Percentiles rank a stretch among this genome's conserved stretches.
phyloP scores from a whole-genome alignment of 2,329 filamentous ascomycete genomes.

The Fusarium sambucinum region DNA sequence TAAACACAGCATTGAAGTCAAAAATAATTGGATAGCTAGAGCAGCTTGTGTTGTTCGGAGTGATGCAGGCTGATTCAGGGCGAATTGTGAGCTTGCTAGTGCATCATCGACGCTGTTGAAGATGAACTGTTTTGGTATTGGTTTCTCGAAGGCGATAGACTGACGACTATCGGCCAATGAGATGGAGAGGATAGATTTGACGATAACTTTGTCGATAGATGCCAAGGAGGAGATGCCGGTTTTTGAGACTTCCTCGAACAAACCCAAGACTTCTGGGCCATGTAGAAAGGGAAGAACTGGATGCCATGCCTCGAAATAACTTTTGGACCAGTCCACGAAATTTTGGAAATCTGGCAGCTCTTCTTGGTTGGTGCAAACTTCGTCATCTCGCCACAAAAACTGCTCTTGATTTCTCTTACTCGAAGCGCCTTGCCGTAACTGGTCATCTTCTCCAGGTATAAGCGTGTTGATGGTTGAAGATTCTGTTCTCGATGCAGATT shows the following conservation, averaged over 20 bases:
- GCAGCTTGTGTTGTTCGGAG: constrained; percentile 63
- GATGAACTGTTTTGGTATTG: constrained; percentile 58
- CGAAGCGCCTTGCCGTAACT: constrained; percentile 51
- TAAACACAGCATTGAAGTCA: constrained; percentile 67
- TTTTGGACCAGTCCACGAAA: constrained; percentile 62
- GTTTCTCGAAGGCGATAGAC: constrained; percentile 39
- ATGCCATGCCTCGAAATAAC: constrained; percentile 70
- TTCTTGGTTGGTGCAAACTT: constrained; percentile 41
- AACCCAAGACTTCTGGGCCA: constrained; percentile 62
- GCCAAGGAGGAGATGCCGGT: constrained; percentile 48
- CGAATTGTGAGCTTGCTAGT: constrained; percentile 61
- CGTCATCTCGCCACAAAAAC: constrained; percentile 54
- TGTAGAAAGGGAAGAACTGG: constrained; percentile 68
- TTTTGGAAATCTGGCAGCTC: constrained; percentile 57
- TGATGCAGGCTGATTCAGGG: constrained; percentile 61
- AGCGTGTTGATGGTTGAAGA: constrained; percentile 47
- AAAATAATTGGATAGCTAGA: constrained; percentile 65
- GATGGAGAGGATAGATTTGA: constrained; percentile 65
- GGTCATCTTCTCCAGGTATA: constrained; percentile 70
- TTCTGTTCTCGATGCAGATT: constrained; percentile 40
- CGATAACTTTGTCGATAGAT: constrained; percentile 56
- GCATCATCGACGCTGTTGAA: constrained; percentile 64
- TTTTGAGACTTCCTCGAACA: constrained; percentile 59
- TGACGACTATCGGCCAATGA: constrained; percentile 66
- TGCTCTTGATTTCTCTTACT: constrained; percentile 29